These are phyloP conservation scores for Phytophthora megakarya DNA, from an alignment of 352 stramenopile genomes.

Conservation along the genomic window DNA sequence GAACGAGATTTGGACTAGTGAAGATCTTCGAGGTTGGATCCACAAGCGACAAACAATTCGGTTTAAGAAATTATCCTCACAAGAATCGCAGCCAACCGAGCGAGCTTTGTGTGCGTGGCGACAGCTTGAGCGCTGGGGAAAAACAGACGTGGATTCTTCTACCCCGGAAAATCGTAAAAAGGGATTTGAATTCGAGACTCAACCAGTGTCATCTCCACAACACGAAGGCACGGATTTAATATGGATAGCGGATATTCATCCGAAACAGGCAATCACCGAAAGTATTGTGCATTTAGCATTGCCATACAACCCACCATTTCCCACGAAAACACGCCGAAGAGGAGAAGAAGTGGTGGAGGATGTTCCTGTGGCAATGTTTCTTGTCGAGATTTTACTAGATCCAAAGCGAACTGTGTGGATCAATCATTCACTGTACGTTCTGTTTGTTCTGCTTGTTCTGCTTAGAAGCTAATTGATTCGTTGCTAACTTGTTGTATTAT, in stretches of 20 bases:
- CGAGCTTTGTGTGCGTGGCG: constrained; percentile 39
- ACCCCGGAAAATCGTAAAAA: background rate
- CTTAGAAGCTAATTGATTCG: background rate
- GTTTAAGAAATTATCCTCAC: constrained; percentile 25
- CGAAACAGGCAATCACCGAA: constrained; percentile 40
- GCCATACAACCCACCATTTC: constrained; percentile 13
- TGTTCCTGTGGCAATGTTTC: constrained; percentile 58
- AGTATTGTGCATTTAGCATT: constrained; percentile 29
- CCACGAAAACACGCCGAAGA: constrained; percentile 18
- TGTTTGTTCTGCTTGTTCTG: background rate
- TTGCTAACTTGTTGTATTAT: constrained; percentile 11
- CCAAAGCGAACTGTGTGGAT: constrained; percentile 66
- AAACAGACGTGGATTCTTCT: background rate
- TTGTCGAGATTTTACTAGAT: constrained; percentile 76
- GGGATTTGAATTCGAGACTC: background rate
- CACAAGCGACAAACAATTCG: constrained; percentile 53
- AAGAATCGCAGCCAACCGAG: constrained; percentile 28
- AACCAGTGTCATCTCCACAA: background rate
- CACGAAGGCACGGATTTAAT: constrained; percentile 3
- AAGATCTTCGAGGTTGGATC: constrained; percentile 62
- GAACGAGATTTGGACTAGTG: constrained; percentile 47
- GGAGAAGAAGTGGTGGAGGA: constrained; percentile 35
- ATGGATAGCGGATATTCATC: constrained; percentile 38
- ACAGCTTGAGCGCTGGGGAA: constrained; percentile 37
- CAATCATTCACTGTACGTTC: constrained; percentile 64